phyloP scores from a whole-genome alignment of 139 green algal genomes.

The Deuterostichococcus epilithicus region DNA sequence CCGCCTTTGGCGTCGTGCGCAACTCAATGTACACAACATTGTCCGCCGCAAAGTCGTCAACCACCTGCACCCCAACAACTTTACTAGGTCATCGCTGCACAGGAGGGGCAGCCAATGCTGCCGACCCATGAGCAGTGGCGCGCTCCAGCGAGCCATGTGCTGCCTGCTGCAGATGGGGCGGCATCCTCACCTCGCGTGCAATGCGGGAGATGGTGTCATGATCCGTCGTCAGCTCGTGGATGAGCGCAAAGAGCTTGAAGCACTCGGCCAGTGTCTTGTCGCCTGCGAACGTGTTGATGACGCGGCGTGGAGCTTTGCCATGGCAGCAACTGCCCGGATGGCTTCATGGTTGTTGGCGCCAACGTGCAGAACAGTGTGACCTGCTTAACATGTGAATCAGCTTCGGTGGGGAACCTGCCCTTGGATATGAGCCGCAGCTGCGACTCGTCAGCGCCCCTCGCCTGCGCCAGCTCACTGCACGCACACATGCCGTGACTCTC shows the following conservation, averaged over 20 bases:
- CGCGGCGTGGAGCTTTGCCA: no score
- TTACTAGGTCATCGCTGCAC: constrained; percentile 37
- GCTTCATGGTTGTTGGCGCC: no score
- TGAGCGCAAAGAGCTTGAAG: constrained; percentile 78
- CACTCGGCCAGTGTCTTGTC: constrained; percentile 54
- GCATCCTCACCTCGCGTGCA: constrained; percentile 48
- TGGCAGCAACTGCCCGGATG: no score
- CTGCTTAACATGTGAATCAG: no score
- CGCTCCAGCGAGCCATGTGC: no score
- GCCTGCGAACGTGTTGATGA: constrained; percentile 7
- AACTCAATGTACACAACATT: constrained; percentile 75
- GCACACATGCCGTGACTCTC: neutral
- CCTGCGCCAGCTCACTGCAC: constrained; percentile 38
- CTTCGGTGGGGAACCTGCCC: neutral
- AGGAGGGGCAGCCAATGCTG: no score
- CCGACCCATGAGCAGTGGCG: no score
- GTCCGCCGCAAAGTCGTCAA: constrained; percentile 57
- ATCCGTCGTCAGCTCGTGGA: constrained; percentile 67
- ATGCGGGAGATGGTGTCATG: constrained; percentile 63
- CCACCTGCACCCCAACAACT: constrained; percentile 39
- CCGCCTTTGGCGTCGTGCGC: constrained; percentile 79
- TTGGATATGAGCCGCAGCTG: neutral
- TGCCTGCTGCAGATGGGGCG: no score
- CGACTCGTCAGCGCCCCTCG: constrained; percentile 22
- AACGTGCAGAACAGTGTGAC: no score